Base-by-base conservation (phyloP, 176 grass and related monocot genomes). In the Areca catechu region DNA sequence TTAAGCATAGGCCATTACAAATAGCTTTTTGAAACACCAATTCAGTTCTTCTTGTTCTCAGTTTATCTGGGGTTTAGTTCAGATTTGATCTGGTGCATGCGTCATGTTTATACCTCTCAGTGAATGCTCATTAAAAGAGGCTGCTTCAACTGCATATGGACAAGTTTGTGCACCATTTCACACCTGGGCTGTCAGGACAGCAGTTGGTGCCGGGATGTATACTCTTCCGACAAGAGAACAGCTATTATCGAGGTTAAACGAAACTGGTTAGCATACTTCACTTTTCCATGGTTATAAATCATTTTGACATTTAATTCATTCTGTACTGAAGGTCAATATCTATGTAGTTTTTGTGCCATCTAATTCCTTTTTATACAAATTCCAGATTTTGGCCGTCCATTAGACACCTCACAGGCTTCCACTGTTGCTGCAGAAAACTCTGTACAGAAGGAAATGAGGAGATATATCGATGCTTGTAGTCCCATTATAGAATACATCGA, bases 101-200 rank as follows among this genome's bases (percentile, higher is more conserved):
- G 1, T 43, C 1, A 43, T 43, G 34, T 12, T 43, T 43, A 2
- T 43, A 43, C 14, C 34, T 43, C 34, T 62, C 78, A 98, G 88
- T 30, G 87, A 59, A 17, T 55, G 75, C 57, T 83, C 93, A 17
- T 69, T 98, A 58, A 88, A 89, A 77, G 88, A 89, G 60, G 93
- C 87, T 67, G 93, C 93, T 3, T 88, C 87, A 60, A 85, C 62
- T 48, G 93, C 93, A 56, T 98, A 98, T 50, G 87, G 73, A 20
- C 81, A 89, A 81, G 93, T 98, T n/a, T 98, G 87, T 63, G 87
- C 93, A 29, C 93, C 93, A 3, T 98, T 92, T 30, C 93, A 98
- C 67, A 77, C 81, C 69, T 98, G 93, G 93, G 80, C 87, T 18
- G 70, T 98, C 68, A 86, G 93, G 57, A 92, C 82, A 66, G 87